Evolutionary conservation across 2,329 filamentous ascomycete species (phyloP).

Genomic region (Monascus ruber): DNA sequence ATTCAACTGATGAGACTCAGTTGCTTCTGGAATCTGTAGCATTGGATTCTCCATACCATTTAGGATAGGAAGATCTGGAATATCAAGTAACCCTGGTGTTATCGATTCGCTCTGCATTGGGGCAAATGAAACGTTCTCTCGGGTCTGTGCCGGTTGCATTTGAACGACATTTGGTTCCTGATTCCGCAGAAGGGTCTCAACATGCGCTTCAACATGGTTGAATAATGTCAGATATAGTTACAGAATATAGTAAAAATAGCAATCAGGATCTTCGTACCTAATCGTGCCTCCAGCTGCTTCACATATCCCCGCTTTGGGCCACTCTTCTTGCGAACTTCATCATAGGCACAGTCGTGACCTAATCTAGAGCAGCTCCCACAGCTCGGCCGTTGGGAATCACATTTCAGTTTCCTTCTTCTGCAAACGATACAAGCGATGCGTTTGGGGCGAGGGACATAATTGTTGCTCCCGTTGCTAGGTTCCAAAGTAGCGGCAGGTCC

Average conservation of each 20-base stretch:
- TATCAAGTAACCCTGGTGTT: constrained; percentile 11
- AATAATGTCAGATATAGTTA: constrained; percentile 5
- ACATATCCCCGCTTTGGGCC: constrained; percentile 91
- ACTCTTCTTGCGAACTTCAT: constrained; percentile 87
- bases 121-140: constrained; percentile 10
- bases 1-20: constrained; percentile 9
- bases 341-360: constrained; percentile 77
- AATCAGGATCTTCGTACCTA: constrained; percentile 53
- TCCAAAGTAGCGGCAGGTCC: background rate
- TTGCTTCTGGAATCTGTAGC: constrained; percentile 14
- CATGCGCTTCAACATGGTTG: constrained; percentile 55
- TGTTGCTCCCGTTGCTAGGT: constrained; percentile 32
- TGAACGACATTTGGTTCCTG: constrained; percentile 44
- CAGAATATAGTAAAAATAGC: constrained; percentile 1
- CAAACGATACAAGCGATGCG: constrained; percentile 91
- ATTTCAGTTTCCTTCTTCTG: constrained; percentile 81
- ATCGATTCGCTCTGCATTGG: constrained; percentile 21
- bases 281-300: constrained; percentile 80
- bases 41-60: constrained; percentile 10
- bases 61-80: constrained; percentile 9
- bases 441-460: constrained; percentile 69
- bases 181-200: constrained; percentile 79
- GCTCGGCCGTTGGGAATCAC: constrained; percentile 71
- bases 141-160: constrained; percentile 19
- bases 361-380: constrained; percentile 83